These are phyloP conservation scores for Russula emetica DNA, from an alignment of 768 basidiomycete species.

Conservation along the genomic window DNA sequence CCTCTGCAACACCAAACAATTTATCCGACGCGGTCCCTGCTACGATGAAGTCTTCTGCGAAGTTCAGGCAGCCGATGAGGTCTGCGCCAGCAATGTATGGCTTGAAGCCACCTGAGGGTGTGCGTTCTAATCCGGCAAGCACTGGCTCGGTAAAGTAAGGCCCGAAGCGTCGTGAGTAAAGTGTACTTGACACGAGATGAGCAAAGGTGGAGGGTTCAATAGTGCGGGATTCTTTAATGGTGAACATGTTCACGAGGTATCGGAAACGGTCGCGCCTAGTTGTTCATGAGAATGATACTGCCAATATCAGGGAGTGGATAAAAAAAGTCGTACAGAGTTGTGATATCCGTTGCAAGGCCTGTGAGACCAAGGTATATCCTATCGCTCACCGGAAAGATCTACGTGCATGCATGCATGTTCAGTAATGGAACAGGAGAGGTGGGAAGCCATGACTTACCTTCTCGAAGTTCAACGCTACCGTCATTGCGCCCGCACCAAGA, in stretches of 20 bases:
- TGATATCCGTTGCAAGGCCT: constrained; percentile 90
- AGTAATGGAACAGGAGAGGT: neutral
- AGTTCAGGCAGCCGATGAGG: constrained; percentile 88
- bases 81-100: constrained; percentile 97
- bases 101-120: constrained; percentile 63
- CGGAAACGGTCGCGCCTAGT: constrained; percentile 83
- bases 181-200: constrained; percentile 89
- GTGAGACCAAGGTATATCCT: constrained; percentile 88
- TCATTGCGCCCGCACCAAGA: constrained; percentile 81
- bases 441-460: constrained; percentile 53
- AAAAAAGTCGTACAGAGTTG: constrained; percentile 64
- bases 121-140: constrained; percentile 82
- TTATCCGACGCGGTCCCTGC: constrained; percentile 90
- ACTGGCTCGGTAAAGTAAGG: constrained; percentile 98
- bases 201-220: constrained; percentile 96
- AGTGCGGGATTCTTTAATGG: constrained; percentile 97
- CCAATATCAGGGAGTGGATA: too few species aligned
- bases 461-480: constrained; percentile 89
- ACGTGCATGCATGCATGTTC: constrained; percentile 28
- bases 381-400: constrained; percentile 95
- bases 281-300: neutral
- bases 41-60: constrained; percentile 96
- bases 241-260: constrained; percentile 97
- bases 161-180: constrained; percentile 94
- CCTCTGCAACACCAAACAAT: constrained; percentile 95